Evolutionary conservation across 2,329 filamentous ascomycete genomes (phyloP).

Genomic region (Harringtonia aguacate): DNA sequence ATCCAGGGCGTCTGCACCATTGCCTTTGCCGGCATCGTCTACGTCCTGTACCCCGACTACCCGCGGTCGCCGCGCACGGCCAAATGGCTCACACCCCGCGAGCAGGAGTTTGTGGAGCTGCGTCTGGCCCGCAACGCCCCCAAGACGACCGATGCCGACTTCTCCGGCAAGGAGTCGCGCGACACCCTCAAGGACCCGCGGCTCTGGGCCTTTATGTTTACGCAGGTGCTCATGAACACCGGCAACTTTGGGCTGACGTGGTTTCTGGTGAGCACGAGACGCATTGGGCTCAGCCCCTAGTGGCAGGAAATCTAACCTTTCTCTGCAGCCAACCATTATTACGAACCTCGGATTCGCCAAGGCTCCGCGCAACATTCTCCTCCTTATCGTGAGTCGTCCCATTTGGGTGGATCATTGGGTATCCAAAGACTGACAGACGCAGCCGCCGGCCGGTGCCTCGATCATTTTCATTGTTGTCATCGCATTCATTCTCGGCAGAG

Average conservation of each 20-base stretch:
- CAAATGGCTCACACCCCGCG: slow-evolving; percentile 7
- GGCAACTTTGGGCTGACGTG: slow-evolving; percentile 7
- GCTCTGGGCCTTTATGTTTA: slow-evolving; percentile 7
- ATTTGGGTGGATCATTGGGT: background rate
- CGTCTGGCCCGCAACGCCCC: slow-evolving; percentile 7
- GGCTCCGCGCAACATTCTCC: slow-evolving; percentile 5
- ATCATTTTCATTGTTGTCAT: slow-evolving; percentile 4
- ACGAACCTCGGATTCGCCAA: slow-evolving; percentile 2
- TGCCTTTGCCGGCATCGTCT: slow-evolving; percentile 5
- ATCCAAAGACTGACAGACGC: background rate
- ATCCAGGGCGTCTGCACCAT: slow-evolving; percentile 7
- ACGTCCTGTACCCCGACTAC: slow-evolving; percentile 5
- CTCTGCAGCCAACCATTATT: background rate
- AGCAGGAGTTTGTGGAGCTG: slow-evolving; percentile 8
- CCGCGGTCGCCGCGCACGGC: slow-evolving; percentile 3
- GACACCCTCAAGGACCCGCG: slow-evolving; percentile 5
- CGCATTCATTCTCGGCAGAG: slow-evolving; percentile 1
- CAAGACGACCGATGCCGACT: slow-evolving; percentile 3
- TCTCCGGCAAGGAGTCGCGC: slow-evolving; percentile 2
- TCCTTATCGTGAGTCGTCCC: slow-evolving; percentile 3
- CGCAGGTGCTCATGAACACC: slow-evolving; percentile 8
- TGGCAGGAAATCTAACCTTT: background rate
- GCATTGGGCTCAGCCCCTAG: background rate
- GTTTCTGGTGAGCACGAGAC: slow-evolving; percentile 1
- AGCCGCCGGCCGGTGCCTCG: slow-evolving; percentile 4